Conservation (phyloP, 139 green algal species). For the Zygnema circumcarinatum region DNA sequence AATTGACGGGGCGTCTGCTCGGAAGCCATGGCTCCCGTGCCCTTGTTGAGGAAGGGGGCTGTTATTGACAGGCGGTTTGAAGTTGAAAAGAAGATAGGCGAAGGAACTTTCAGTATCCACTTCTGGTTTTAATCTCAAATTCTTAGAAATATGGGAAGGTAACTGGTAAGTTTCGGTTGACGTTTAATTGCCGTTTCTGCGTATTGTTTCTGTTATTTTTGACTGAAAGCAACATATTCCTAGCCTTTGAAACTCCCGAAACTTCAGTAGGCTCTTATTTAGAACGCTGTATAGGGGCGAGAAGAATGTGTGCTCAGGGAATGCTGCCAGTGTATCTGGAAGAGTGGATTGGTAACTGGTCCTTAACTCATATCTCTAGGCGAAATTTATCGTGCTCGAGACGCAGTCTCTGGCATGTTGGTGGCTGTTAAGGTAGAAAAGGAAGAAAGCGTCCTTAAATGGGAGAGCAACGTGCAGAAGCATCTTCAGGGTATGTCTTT, state of each 20-base stretch:
- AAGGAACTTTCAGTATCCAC: slow-evolving; percentile 62
- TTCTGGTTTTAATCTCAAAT: background rate
- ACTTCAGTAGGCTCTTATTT: too few species aligned
- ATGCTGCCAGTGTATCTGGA: too few species aligned
- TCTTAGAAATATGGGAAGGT: background rate
- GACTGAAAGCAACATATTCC: too few species aligned
- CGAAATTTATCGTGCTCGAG: slow-evolving; percentile 43
- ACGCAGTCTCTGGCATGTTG: background rate
- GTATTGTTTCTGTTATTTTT: too few species aligned
- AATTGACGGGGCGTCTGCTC: too few species aligned
- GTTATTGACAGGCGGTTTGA: slow-evolving; percentile 49
- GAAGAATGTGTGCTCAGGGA: too few species aligned
- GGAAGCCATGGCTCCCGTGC: slow-evolving; percentile 27
- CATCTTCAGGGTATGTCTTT: slow-evolving; percentile 29
- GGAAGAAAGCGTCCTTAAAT: slow-evolving; percentile 42
- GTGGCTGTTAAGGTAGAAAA: slow-evolving; percentile 54
- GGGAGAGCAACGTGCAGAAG: slow-evolving; percentile 34
- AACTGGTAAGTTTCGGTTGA: background rate
- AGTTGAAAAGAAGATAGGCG: slow-evolving; percentile 59
- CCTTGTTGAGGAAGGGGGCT: slow-evolving; percentile 15
- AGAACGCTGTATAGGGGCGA: too few species aligned
- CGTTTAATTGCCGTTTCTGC: too few species aligned
- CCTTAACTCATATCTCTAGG: too few species aligned
- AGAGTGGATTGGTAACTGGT: too few species aligned
- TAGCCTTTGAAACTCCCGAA: too few species aligned